Conservation (phyloP, 371 early-diverging fungal species). For the Rhizomucor pusillus region DNA sequence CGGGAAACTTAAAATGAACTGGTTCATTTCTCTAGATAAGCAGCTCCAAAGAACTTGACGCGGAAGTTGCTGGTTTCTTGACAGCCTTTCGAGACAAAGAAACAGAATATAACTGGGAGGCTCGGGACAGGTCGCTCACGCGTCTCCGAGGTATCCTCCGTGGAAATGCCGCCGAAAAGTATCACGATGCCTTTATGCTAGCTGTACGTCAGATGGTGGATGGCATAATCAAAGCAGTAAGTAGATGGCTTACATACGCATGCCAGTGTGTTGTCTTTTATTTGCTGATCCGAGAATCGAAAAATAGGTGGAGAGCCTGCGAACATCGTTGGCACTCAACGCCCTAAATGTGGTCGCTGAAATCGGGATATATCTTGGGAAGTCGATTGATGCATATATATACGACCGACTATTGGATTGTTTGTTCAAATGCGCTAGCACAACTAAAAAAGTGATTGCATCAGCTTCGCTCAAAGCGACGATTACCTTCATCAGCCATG, state of each 20-base stretch:
- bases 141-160: conserved; percentile 32
- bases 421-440: conserved; percentile 35
- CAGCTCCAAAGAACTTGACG: conserved; percentile 23
- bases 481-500: conserved; percentile 31
- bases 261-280: background rate
- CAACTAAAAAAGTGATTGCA: conserved; percentile 42
- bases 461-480: conserved; percentile 28
- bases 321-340: conserved; percentile 45
- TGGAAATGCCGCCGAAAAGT: conserved; percentile 39
- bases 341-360: conserved; percentile 35
- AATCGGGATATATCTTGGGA: conserved; percentile 36
- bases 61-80: conserved; percentile 16
- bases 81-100: conserved; percentile 25
- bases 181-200: conserved; percentile 27
- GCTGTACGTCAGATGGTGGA: conserved; percentile 41
- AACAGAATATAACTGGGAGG: conserved; percentile 33
- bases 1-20: background rate
- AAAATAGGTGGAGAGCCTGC: conserved; percentile 39
- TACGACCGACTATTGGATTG: conserved; percentile 37
- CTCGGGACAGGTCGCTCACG: conserved; percentile 21
- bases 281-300: background rate
- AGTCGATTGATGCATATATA: conserved; percentile 34
- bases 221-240: conserved; percentile 47
- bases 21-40: conserved; percentile 11
- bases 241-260: conserved; percentile 1